phyloP scores from a whole-genome alignment of 495 filamentous ascomycete species.

The Penicillium riverlandense region DNA sequence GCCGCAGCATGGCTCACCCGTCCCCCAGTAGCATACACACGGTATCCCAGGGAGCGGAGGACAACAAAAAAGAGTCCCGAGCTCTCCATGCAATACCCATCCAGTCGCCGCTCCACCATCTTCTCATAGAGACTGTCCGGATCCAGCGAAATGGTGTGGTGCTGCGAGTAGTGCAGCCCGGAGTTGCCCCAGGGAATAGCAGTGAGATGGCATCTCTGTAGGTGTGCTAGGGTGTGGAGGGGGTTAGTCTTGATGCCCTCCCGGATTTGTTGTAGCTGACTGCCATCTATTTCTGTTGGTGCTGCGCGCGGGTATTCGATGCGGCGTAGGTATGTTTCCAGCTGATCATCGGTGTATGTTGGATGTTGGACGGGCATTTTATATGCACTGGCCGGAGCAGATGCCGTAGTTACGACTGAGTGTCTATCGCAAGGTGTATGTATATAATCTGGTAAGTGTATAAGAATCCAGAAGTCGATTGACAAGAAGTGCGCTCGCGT shows the following conservation, averaged over 20 bases:
- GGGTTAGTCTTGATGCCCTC: slow-evolving; percentile 14
- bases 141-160: slow-evolving; percentile 49
- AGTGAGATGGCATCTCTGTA: slow-evolving; percentile 42
- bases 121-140: slow-evolving; percentile 56
- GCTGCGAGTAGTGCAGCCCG: slow-evolving; percentile 47
- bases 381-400: neutral
- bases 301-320: slow-evolving; percentile 18
- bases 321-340: slow-evolving; percentile 28
- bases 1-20: slow-evolving; percentile 23
- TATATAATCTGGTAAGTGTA: neutral
- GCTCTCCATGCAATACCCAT: slow-evolving; percentile 77
- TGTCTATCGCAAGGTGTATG: neutral
- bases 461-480: no score
- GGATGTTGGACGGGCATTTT: neutral
- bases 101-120: slow-evolving; percentile 54
- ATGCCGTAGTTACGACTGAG: no score
- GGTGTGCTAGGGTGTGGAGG: slow-evolving; percentile 15
- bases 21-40: slow-evolving; percentile 44
- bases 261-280: slow-evolving; percentile 14
- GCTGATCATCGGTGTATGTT: slow-evolving; percentile 21
- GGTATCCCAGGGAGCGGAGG: slow-evolving; percentile 54
- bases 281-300: neutral
- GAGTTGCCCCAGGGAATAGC: slow-evolving; percentile 67
- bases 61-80: slow-evolving; percentile 57
- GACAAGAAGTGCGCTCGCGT: no score